Base-by-base conservation (phyloP, 2,329 filamentous ascomycete genomes). In the Neocatenulostroma microsporum region DNA sequence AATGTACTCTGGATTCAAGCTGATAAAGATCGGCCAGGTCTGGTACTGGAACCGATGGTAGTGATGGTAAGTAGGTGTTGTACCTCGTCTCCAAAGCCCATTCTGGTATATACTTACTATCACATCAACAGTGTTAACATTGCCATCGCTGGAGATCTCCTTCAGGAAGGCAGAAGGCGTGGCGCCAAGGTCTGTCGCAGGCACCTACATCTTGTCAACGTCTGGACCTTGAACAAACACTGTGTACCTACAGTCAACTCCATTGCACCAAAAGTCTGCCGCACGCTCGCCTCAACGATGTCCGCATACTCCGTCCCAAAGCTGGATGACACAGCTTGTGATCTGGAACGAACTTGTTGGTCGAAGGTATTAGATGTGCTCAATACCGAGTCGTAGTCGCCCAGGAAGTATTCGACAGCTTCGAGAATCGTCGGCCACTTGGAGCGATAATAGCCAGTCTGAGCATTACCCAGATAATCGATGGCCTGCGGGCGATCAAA, bases 91-190 rank as follows among this genome's bases (percentile, higher is more conserved):
- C n/a, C n/a, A n/a, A n/a, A n/a, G n/a, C n/a, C n/a, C n/a, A n/a
- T n/a, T n/a, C n/a, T n/a, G n/a, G n/a, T n/a, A n/a, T 27, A 50
- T 47, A 3, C 53, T 54, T 35, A 50, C 57, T 38, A 57, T 56
- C 10, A 58, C 45, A 35, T 58, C 54, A 2, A 56, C 47, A 1
- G 55, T 58, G 20, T 58, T 54, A 30, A 55, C 42, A 21, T 58
- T 56, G 5, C 55, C 53, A 28, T 58, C 49, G 13, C 46, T 51
- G 0, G 70, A 73, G 7, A 77, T 76, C 42, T 77, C 73, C 49
- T 77, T 77, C 36, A 76, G 55, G 51, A 76, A 77, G 3, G 64
- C 44, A 9, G 39, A 45, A 9, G 48, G 47, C 11, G 38, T 24
- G 11, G 48, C 46, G 8, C 24, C 29, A 17, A 45, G 40, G 23